Evolutionary conservation across 176 grass and related monocot species (phyloP).

Genomic region (Eragrostis curvula): DNA sequence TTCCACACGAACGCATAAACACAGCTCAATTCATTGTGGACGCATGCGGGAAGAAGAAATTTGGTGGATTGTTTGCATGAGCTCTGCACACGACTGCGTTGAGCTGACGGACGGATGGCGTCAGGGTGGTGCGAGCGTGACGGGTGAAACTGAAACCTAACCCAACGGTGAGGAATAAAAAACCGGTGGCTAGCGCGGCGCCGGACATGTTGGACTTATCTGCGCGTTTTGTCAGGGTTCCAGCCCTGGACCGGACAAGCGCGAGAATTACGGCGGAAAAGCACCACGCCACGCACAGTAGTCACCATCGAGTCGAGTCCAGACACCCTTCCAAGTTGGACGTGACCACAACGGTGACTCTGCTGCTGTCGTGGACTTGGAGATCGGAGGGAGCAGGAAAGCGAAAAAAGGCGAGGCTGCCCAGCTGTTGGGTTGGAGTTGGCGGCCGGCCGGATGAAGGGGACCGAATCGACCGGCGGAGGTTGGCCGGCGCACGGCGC

Average conservation of each 20-base stretch:
- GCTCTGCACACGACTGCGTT: too few species aligned
- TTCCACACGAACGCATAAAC: too few species aligned
- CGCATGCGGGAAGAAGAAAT: too few species aligned
- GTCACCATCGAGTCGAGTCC: neutral
- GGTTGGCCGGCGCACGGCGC: constrained; percentile 37
- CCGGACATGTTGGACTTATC: constrained; percentile 18
- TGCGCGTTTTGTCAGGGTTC: neutral
- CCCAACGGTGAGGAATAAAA: neutral
- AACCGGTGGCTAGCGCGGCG: neutral
- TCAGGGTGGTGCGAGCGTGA: constrained; percentile 40
- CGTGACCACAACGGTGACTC: neutral
- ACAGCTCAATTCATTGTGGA: too few species aligned
- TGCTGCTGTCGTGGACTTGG: neutral
- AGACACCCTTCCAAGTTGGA: neutral
- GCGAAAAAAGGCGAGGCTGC: neutral
- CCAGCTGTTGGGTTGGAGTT: neutral
- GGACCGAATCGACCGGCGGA: constrained; percentile 16
- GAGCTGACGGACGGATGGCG: neutral
- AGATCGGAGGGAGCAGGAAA: constrained; percentile 2
- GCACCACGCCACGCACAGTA: neutral
- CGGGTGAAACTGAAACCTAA: neutral
- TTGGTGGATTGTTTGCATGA: too few species aligned
- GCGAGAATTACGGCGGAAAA: constrained; percentile 46
- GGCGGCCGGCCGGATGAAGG: neutral
- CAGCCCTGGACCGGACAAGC: neutral